These are phyloP conservation scores for Trichocomaceae sp. DNA, from an alignment of 2,329 filamentous ascomycete species.

Conservation along the genomic window DNA sequence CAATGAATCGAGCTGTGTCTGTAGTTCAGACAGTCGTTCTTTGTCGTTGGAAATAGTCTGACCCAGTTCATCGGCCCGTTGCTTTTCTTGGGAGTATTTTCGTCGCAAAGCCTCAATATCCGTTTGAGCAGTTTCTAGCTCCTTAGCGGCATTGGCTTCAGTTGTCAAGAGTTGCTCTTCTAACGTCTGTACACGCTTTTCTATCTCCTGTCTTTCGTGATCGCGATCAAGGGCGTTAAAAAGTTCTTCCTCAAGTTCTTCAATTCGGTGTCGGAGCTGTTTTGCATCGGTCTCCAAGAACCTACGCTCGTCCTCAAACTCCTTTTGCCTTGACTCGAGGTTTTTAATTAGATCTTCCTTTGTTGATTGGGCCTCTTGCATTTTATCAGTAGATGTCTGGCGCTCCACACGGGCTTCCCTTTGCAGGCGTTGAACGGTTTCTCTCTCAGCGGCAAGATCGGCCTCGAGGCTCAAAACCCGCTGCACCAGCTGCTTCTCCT, in stretches of 20 bases:
- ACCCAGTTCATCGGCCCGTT: conserved; percentile 55
- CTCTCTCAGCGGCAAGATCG: conserved; percentile 68
- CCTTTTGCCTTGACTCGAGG: conserved; percentile 82
- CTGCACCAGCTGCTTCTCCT: conserved; percentile 57
- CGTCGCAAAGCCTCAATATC: conserved; percentile 53
- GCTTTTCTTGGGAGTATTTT: conserved; percentile 53
- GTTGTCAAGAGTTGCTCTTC: conserved; percentile 64
- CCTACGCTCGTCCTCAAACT: conserved; percentile 79
- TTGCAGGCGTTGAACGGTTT: conserved; percentile 59
- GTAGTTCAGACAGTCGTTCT: conserved; percentile 45
- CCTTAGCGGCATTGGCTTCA: conserved; percentile 42
- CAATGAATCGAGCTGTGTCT: conserved; percentile 46
- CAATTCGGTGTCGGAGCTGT: conserved; percentile 66
- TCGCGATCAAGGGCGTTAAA: conserved; percentile 78
- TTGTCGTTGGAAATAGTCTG: conserved; percentile 50
- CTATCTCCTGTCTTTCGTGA: conserved; percentile 65
- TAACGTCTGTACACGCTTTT: conserved; percentile 61
- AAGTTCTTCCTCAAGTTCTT: conserved; percentile 88
- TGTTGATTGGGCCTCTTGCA: conserved; percentile 82
- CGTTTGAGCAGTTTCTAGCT: conserved; percentile 27
- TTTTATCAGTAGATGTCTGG: conserved; percentile 56
- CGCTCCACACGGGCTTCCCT: conserved; percentile 59
- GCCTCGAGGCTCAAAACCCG: conserved; percentile 65
- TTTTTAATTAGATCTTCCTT: conserved; percentile 94
- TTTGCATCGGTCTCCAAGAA: conserved; percentile 75